Percentiles rank a stretch among this genome's conserved stretches.
phyloP scores from a whole-genome alignment of 805 yeast genomes.

The Candida ovalis region DNA sequence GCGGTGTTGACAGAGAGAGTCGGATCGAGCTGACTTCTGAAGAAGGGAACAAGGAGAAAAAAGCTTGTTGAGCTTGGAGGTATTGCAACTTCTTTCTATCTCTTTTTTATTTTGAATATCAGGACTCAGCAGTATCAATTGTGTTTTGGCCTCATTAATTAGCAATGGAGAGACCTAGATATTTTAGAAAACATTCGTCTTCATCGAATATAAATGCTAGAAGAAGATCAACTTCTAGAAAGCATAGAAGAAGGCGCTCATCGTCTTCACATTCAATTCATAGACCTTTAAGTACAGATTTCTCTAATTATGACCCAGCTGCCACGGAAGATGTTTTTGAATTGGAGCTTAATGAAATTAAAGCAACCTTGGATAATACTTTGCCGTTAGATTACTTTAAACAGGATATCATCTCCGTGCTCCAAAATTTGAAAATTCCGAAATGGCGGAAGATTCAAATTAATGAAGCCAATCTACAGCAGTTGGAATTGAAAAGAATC shows the following conservation, averaged over 20 bases:
- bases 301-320: constrained; percentile 4
- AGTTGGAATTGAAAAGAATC: constrained; percentile 59
- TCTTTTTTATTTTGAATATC: too few species aligned
- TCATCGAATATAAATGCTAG: constrained; percentile 12
- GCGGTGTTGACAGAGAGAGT: too few species aligned
- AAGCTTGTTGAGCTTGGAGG: too few species aligned
- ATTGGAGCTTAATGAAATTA: constrained; percentile 31
- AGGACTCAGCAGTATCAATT: too few species aligned
- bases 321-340: constrained; percentile 9
- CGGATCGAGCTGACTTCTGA: too few species aligned
- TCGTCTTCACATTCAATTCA: constrained; percentile 22
- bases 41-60: too few species aligned
- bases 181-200: constrained; percentile 18
- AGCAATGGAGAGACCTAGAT: constrained; percentile 24
- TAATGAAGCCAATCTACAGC: constrained; percentile 34
- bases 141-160: background rate
- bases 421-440: constrained; percentile 61
- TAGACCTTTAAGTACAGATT: constrained; percentile 18
- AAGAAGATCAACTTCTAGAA: constrained; percentile 24
- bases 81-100: too few species aligned
- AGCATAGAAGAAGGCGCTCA: constrained; percentile 18
- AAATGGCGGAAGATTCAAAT: constrained; percentile 66
- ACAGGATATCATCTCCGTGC: constrained; percentile 66
- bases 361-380: constrained; percentile 64
- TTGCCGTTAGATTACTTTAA: constrained; percentile 83